phyloP scores from a whole-genome alignment of 352 stramenopile species.

The Globisporangium okanoganense region DNA sequence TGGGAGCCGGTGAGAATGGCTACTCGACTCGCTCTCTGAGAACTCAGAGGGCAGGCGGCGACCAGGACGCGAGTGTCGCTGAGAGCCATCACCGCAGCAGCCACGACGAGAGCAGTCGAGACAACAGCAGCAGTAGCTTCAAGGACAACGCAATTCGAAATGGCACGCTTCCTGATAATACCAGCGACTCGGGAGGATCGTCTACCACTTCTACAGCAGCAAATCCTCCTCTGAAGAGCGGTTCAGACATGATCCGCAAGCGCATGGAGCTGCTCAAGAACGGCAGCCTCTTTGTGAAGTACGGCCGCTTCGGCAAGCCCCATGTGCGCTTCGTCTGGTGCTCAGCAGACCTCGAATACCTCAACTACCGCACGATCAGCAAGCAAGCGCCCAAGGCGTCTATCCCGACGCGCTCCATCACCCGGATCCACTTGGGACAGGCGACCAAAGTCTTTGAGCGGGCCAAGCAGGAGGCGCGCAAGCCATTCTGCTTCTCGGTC shows the following conservation, averaged over 20 bases:
- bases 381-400: constrained; percentile 44
- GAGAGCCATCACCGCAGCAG: constrained; percentile 8
- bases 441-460: constrained; percentile 62
- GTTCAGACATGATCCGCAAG: constrained; percentile 56
- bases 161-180: not conserved
- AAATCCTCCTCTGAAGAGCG: constrained; percentile 17
- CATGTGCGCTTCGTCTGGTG: constrained; percentile 84
- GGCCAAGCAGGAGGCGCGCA: constrained; percentile 40
- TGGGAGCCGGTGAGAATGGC: not conserved
- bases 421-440: constrained; percentile 39
- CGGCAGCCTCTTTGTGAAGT: constrained; percentile 77
- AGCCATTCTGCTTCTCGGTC: constrained; percentile 69
- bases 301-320: constrained; percentile 65
- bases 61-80: not conserved
- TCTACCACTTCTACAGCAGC: not conserved
- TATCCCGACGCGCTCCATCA: constrained; percentile 52
- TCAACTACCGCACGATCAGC: constrained; percentile 66
- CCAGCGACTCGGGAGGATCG: not conserved
- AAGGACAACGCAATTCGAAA: constrained; percentile 13
- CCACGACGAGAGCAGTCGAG: not conserved
- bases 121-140: not conserved
- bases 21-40: not conserved
- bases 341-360: constrained; percentile 64
- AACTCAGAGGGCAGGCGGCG: not conserved
- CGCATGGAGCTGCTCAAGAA: constrained; percentile 70